These are phyloP conservation scores for Salvia rosmarinus DNA, from an alignment of 257 asterid species.

Conservation along the genomic window DNA sequence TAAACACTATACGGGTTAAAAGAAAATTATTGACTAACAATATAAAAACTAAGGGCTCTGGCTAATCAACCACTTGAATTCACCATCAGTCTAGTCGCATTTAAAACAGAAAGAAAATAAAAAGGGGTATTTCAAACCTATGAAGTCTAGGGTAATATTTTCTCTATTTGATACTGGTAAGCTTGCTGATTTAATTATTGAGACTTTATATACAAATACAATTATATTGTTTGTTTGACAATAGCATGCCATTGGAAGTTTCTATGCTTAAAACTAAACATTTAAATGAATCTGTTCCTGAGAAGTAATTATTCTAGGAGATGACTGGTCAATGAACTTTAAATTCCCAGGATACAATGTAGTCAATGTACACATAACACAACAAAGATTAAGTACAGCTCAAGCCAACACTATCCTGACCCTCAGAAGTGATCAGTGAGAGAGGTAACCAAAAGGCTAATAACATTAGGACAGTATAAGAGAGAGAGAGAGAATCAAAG, in stretches of 20 bases:
- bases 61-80: too few species aligned
- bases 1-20: too few species aligned
- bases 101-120: too few species aligned
- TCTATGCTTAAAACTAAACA: too few species aligned
- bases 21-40: too few species aligned
- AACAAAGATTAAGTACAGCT: too few species aligned
- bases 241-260: background rate
- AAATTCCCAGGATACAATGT: background rate
- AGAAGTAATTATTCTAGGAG: background rate
- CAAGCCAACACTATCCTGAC: too few species aligned
- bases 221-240: background rate
- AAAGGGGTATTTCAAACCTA: too few species aligned
- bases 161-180: background rate
- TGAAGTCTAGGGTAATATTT: background rate
- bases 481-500: background rate
- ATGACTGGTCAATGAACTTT: background rate
- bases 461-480: background rate
- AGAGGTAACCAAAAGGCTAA: background rate
- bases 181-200: background rate
- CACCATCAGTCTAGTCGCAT: too few species aligned
- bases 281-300: too few species aligned
- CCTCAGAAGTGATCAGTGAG: background rate
- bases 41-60: too few species aligned
- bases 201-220: background rate
- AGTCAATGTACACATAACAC: too few species aligned